Base-by-base conservation (phyloP, 2,329 filamentous ascomycete species). In the Fusarium gaditjirri region DNA sequence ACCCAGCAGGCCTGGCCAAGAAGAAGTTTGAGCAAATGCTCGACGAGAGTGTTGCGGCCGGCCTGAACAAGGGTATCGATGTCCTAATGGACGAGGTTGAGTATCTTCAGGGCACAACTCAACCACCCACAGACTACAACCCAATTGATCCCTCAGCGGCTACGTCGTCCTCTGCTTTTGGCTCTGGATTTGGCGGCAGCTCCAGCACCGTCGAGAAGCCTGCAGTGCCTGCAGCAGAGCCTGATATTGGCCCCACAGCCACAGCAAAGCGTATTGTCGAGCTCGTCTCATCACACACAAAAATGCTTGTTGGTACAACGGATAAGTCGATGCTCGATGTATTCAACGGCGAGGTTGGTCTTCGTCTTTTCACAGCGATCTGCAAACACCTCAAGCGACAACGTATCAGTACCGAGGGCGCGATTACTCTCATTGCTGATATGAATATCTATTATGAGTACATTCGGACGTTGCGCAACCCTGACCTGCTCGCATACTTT, bases 21-120 rank as follows among this genome's bases (percentile, higher is more conserved):
- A 98, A 98, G 84, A 94, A 94, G 73, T 99, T 98, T 77, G 96
- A 99, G 85, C 95, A 98, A 79, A 97, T 98, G 93, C 91, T 99
- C 3, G 96, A 99, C 78, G 96, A 98, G 82, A 93, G 94, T 67
- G 96, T 99, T 12, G 96, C 96, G 8, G 94, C 95, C 13, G 97
- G 97, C 3, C 85, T 99, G 70, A 98, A 98, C 82, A 98, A 97
- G 84, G 96, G 96, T 72, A 98, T 99, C 71, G 95, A 99, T 78
- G 96, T 98, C 63, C 88, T 99, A 46, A 98, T 99, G 93, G 94
- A 97, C 76, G 96, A 99, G 83, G 95, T 98, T 33, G 96, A 99
- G 80, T 98, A 97, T 79, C 88, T 99, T 39, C 94, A 94, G 76
- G 94, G 93, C 23, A 97, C 95, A 0, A 94, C 92, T 6, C 96